Evolutionary conservation across 352 stramenopile species (phyloP), one percentile per base, ranked within the genome.

Genomic region (Globisporangium canariense): DNA sequence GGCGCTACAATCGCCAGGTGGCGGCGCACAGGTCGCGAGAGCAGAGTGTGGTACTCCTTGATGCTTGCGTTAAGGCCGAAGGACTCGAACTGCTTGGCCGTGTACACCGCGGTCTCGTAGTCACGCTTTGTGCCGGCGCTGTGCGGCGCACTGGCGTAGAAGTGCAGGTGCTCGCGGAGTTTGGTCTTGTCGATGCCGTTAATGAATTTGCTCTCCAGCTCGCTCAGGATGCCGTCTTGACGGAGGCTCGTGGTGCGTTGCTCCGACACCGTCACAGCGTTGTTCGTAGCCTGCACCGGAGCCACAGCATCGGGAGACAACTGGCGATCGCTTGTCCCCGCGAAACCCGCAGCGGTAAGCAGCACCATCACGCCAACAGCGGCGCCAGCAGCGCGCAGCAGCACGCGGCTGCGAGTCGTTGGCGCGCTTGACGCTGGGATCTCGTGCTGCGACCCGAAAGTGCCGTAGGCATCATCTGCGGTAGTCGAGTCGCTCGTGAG

Each of bases 1-100:
- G 89, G 77, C 22, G 70, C 71, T 9, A 90, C 49, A 57, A 89
- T 85, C 5, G 80, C 72, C 34, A 86, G 41, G 14, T 64, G 72
- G 4, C 76, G 73, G 20, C 71, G 68, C 1, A 85, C 62, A 0
- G 89, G 89, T 41, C 77, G 73, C 2, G 83, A 94, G 11, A 97
- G 71, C 36, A 93, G 64, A 20, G 80, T 79, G 53, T 91, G 74
- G 40, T 96, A 86, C 54, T 86, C 65, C 41, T 88, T 71, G 51
- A 90, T 89, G 45, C 80, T 71, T 14, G 85, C 69, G 14, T 89
- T 75, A 22, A 96, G 76, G 1, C 88, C 88, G 45, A 78, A 82
- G 0, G 79, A 76, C 40, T 79, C 57, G 41, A 93, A 83, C 60
- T 84, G 70, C 47, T 79, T 49, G 2, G 74, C 76, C 13, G 81